phyloP scores from a whole-genome alignment of 2,329 filamentous ascomycete species.

The Massarina eburnea region DNA sequence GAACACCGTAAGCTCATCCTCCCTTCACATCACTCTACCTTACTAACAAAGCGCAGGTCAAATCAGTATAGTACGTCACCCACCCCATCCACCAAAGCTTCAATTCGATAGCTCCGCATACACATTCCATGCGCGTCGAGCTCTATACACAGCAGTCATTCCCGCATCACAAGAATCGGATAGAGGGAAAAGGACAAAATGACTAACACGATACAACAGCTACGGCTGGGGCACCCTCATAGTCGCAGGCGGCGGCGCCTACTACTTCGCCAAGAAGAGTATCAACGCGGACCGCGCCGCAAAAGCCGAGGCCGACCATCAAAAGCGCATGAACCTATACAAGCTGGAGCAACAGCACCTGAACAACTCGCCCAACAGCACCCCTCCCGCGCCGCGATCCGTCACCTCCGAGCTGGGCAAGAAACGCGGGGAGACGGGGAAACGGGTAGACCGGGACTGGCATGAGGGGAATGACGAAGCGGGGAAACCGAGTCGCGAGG shows the following conservation, averaged over 20 bases:
- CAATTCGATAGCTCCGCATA: neutral
- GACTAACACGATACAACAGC: constrained; percentile 53
- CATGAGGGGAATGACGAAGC: constrained; percentile 14
- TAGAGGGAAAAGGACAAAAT: neutral
- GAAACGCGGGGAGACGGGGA: constrained; percentile 8
- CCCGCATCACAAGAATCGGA: neutral
- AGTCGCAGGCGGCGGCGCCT: constrained; percentile 81
- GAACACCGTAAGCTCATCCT: constrained; percentile 53
- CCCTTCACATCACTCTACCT: neutral
- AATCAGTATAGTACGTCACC: constrained; percentile 60
- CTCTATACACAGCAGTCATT: neutral
- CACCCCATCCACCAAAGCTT: neutral
- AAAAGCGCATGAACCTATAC: constrained; percentile 33
- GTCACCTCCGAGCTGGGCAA: constrained; percentile 11
- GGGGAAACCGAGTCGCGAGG: constrained; percentile 69
- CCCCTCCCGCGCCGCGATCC: constrained; percentile 12
- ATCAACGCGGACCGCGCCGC: constrained; percentile 89
- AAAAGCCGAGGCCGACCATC: constrained; percentile 57
- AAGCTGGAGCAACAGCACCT: constrained; percentile 31
- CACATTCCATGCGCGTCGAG: neutral
- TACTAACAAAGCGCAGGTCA: constrained; percentile 47
- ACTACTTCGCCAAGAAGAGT: constrained; percentile 91
- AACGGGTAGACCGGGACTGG: constrained; percentile 12
- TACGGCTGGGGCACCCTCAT: constrained; percentile 90
- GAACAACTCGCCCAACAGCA: constrained; percentile 6